Conservation (phyloP, 78 protist genomes). For the Monocercomonoides exilis region DNA sequence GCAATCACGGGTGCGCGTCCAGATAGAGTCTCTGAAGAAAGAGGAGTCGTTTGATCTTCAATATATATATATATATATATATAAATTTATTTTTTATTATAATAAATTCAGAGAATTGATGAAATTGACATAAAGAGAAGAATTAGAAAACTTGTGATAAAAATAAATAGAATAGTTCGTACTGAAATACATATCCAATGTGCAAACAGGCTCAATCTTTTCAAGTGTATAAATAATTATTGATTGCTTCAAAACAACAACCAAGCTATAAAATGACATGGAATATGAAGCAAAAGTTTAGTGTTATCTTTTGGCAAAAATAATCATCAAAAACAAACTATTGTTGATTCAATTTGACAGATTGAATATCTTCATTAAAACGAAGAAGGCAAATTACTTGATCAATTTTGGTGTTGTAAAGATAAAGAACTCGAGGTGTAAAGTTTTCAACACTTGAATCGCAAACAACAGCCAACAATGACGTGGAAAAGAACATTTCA, state of each 20-base stretch:
- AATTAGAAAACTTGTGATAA: too few species aligned
- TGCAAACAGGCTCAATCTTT: background rate
- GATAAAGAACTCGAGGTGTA: background rate
- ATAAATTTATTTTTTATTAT: too few species aligned
- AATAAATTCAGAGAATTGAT: too few species aligned
- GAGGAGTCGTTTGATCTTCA: too few species aligned
- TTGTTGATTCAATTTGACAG: background rate
- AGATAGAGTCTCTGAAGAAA: too few species aligned
- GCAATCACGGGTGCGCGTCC: background rate
- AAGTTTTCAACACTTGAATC: background rate
- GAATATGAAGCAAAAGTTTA: too few species aligned
- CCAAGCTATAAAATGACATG: background rate
- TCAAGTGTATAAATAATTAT: background rate
- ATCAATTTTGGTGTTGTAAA: background rate
- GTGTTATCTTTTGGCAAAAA: background rate
- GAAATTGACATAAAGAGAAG: too few species aligned
- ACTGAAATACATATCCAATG: background rate
- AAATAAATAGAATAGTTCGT: too few species aligned
- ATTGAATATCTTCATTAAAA: background rate
- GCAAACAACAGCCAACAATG: background rate
- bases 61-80: too few species aligned
- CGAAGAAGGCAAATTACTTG: background rate
- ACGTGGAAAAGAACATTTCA: background rate
- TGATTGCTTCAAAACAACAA: background rate
- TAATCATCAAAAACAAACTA: background rate